A percentile compares a stretch with the other conserved stretches of the same genome.
Evolutionary conservation across 257 asterid species (phyloP).

Genomic region (Osmanthus fragrans): DNA sequence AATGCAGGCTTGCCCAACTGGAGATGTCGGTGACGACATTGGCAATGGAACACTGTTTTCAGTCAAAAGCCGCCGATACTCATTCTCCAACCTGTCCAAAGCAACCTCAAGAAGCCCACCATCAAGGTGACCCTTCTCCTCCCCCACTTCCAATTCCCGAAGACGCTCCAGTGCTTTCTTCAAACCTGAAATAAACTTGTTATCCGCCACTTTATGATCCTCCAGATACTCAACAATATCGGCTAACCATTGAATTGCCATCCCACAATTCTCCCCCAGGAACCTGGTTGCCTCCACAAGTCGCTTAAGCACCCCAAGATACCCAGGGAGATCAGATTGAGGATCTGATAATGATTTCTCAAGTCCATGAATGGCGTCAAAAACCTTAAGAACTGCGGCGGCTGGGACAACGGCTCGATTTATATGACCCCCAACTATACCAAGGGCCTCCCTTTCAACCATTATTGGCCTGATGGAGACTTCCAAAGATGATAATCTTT

Average conservation of each 20-base stretch:
- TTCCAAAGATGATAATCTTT: slow-evolving; percentile 70
- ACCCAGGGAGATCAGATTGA: slow-evolving; percentile 65
- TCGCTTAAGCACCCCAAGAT: slow-evolving; percentile 73
- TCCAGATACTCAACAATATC: slow-evolving; percentile 89
- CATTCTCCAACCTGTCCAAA: slow-evolving; percentile 64
- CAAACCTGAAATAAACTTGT: slow-evolving; percentile 56
- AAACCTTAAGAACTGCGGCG: slow-evolving; percentile 90
- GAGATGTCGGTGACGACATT: slow-evolving; percentile 56
- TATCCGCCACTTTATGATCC: slow-evolving; percentile 82
- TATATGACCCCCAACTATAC: slow-evolving; percentile 76
- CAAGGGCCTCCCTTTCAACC: slow-evolving; percentile 62
- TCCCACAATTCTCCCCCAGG: slow-evolving; percentile 77
- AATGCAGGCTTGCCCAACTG: slow-evolving; percentile 60
- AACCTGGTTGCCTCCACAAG: slow-evolving; percentile 77
- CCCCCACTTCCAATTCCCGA: slow-evolving; percentile 54
- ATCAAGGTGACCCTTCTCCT: slow-evolving; percentile 71
- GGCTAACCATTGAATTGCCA: slow-evolving; percentile 87
- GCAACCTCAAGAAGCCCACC: slow-evolving; percentile 79
- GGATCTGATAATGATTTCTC: slow-evolving; percentile 83
- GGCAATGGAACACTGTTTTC: slow-evolving; percentile 71
- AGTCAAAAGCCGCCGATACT: slow-evolving; percentile 55
- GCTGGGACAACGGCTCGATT: slow-evolving; percentile 96
- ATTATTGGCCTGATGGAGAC: slow-evolving; percentile 76
- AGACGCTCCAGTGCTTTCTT: slow-evolving; percentile 55
- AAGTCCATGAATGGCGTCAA: slow-evolving; percentile 87